These are phyloP conservation scores for Globisporangium alternatum DNA, from an alignment of 352 stramenopile genomes.

Conservation along the genomic window DNA sequence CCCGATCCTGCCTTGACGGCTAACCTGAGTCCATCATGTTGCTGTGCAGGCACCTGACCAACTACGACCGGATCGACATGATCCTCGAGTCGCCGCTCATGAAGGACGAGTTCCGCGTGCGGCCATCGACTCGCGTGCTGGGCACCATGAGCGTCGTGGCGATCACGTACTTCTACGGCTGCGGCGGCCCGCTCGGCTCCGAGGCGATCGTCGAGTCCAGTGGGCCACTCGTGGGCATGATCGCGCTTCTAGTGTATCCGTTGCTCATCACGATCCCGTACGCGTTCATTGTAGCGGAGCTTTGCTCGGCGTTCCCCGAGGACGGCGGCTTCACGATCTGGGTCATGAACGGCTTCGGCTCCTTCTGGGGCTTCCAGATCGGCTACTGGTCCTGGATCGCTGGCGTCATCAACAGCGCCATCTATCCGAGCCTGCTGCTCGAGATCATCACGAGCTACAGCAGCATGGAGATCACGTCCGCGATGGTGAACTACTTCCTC, in stretches of 20 bases:
- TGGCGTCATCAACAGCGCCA: conserved; percentile 43
- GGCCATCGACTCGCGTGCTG: conserved; percentile 17
- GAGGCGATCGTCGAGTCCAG: conserved; percentile 23
- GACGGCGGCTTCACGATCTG: conserved; percentile 76
- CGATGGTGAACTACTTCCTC: conserved; percentile 16
- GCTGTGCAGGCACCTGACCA: conserved; percentile 2
- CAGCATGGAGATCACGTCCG: conserved; percentile 9
- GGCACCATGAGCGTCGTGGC: conserved; percentile 17
- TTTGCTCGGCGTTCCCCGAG: conserved; percentile 67
- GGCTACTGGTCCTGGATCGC: conserved; percentile 83
- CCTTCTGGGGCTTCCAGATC: conserved; percentile 78
- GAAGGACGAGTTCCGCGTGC: not conserved
- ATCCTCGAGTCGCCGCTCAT: conserved; percentile 11
- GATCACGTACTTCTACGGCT: conserved; percentile 26
- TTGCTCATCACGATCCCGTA: conserved; percentile 69
- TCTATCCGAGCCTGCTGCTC: conserved; percentile 21
- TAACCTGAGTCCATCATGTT: not conserved
- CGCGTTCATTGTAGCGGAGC: conserved; percentile 64
- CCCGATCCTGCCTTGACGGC: not conserved
- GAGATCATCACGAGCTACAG: conserved; percentile 6
- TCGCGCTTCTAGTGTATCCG: conserved; percentile 59
- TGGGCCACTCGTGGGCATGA: conserved; percentile 67
- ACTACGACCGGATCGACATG: conserved; percentile 11
- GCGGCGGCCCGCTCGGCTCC: conserved; percentile 17
- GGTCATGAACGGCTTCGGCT: conserved; percentile 70